Evolutionary conservation across 129 eudicot species (phyloP).

Genomic region (Artemisia annua): DNA sequence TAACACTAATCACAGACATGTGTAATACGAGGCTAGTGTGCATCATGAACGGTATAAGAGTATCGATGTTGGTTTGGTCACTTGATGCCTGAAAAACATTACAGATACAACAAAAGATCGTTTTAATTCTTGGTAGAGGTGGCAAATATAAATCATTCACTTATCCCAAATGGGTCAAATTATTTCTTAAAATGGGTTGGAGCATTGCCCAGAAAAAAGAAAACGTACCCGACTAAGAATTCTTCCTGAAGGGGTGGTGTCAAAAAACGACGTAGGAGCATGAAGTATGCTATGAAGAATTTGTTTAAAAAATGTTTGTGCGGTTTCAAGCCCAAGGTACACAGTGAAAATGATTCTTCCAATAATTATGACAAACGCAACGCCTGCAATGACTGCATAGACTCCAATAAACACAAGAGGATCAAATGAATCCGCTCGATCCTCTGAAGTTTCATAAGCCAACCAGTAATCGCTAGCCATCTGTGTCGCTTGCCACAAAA

Average conservation of each 20-base stretch:
- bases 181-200: no score
- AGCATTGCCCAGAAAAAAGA: not conserved
- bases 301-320: constrained; percentile 58
- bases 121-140: not conserved
- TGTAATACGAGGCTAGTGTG: constrained; percentile 44
- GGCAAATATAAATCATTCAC: not conserved
- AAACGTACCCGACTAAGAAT: constrained; percentile 60
- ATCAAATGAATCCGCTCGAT: constrained; percentile 26
- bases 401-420: constrained; percentile 51
- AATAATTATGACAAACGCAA: constrained; percentile 37
- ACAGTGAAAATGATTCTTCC: constrained; percentile 37
- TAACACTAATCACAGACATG: constrained; percentile 49
- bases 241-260: constrained; percentile 85
- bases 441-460: constrained; percentile 60
- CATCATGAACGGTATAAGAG: constrained; percentile 53
- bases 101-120: not conserved
- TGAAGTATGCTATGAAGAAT: constrained; percentile 53
- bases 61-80: constrained; percentile 68
- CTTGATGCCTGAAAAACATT: constrained; percentile 58
- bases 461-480: constrained; percentile 78
- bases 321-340: constrained; percentile 52
- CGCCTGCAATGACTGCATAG: constrained; percentile 40
- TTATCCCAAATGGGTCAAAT: no score
- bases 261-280: constrained; percentile 89
- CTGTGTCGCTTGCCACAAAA: constrained; percentile 48